Evolutionary conservation across 139 green algal genomes (phyloP).

Genomic region (Chlamydomonas urium): DNA sequence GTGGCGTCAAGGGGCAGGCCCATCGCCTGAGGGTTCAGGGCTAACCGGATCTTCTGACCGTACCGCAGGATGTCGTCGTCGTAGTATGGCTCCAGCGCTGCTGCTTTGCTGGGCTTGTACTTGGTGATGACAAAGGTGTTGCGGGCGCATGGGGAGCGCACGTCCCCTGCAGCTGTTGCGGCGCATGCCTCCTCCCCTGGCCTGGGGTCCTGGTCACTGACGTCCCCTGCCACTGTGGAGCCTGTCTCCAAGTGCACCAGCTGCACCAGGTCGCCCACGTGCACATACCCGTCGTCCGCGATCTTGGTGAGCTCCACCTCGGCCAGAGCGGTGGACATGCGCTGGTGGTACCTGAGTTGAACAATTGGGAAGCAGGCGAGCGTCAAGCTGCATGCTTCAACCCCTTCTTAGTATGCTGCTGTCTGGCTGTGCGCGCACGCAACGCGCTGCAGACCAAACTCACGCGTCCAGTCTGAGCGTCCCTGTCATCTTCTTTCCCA

Average conservation of each 20-base stretch:
- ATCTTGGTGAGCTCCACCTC: constrained; percentile 48
- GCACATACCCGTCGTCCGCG: constrained; percentile 48
- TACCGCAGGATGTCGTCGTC: constrained; percentile 45
- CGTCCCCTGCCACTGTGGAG: constrained; percentile 40
- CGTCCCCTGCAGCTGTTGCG: constrained; percentile 38
- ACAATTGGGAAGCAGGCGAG: too few species aligned
- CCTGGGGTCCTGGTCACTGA: constrained; percentile 39
- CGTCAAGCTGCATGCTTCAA: background rate
- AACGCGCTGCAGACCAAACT: too few species aligned
- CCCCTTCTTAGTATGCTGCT: background rate
- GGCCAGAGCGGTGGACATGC: constrained; percentile 34
- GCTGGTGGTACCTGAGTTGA: constrained; percentile 37
- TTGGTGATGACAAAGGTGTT: constrained; percentile 50
- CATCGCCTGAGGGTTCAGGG: constrained; percentile 13
- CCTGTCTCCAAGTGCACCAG: constrained; percentile 47
- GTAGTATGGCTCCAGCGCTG: constrained; percentile 39
- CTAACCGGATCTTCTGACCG: constrained; percentile 44
- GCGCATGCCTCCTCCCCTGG: constrained; percentile 40
- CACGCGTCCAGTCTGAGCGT: constrained; percentile 43
- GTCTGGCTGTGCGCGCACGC: background rate
- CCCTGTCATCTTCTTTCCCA: constrained; percentile 38
- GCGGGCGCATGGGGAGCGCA: constrained; percentile 37
- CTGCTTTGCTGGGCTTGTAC: constrained; percentile 25
- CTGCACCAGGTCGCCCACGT: constrained; percentile 61
- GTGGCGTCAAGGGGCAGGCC: constrained; percentile 21